These are phyloP conservation scores for Podaxis carcinomalis DNA, from an alignment of 768 basidiomycete genomes.

Conservation along the genomic window DNA sequence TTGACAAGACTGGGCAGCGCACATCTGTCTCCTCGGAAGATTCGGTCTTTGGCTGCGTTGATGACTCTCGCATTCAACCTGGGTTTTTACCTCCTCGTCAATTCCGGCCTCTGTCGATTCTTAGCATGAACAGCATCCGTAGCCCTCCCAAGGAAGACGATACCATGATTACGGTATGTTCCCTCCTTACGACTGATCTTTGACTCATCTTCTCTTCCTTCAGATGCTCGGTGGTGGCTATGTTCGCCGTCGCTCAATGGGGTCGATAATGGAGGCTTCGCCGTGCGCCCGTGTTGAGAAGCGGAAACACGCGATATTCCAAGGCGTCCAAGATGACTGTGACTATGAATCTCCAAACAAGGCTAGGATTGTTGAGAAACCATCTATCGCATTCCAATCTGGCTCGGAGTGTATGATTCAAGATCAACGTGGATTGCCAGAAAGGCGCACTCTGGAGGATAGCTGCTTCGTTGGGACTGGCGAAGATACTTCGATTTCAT, in stretches of 20 bases:
- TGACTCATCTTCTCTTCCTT: background rate
- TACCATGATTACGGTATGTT: conserved; percentile 72
- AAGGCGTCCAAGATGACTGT: conserved; percentile 24
- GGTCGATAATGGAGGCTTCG: conserved; percentile 62
- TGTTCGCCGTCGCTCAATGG: conserved; percentile 64
- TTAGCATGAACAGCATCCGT: conserved; percentile 47
- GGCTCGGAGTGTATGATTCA: conserved; percentile 67
- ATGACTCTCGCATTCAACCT: conserved; percentile 26
- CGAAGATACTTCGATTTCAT: conserved; percentile 49
- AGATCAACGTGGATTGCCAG: conserved; percentile 56
- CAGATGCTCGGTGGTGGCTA: conserved; percentile 82
- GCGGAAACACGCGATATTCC: conserved; percentile 47
- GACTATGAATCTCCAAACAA: conserved; percentile 39
- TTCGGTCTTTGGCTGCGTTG: conserved; percentile 58
- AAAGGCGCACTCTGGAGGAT: conserved; percentile 66
- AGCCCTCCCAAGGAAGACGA: conserved; percentile 66
- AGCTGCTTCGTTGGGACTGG: conserved; percentile 61
- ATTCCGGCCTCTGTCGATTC: conserved; percentile 62
- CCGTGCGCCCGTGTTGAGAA: conserved; percentile 67
- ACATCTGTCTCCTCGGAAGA: conserved; percentile 46
- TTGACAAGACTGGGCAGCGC: conserved; percentile 56
- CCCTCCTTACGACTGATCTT: conserved; percentile 8
- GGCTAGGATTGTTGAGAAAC: conserved; percentile 51
- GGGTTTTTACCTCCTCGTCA: conserved; percentile 42
- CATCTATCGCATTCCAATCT: conserved; percentile 62